Conservation (phyloP, 164 flowering plant species). For the Kingdonia uniflora region DNA sequence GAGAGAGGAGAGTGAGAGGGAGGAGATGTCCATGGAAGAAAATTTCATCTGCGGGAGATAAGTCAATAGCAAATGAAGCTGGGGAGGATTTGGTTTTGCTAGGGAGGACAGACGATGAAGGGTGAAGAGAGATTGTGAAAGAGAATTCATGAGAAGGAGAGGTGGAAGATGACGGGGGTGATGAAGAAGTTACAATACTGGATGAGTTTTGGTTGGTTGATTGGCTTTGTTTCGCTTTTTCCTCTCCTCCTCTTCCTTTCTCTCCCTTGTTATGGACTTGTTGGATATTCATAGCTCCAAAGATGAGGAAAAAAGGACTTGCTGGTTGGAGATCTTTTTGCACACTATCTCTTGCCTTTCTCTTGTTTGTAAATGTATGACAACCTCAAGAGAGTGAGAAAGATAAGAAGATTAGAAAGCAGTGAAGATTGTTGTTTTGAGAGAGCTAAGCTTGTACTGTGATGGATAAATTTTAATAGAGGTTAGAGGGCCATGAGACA, state of each 20-base stretch:
- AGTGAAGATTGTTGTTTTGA: constrained; percentile 16
- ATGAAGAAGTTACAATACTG: neutral
- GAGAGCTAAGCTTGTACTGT: constrained; percentile 14
- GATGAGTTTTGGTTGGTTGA: constrained; percentile 10
- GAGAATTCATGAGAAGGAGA: constrained; percentile 93
- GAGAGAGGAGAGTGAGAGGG: constrained; percentile 79
- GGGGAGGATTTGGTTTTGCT: constrained; percentile 13
- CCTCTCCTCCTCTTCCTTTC: neutral
- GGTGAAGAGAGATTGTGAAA: constrained; percentile 68
- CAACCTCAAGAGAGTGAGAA: constrained; percentile 5
- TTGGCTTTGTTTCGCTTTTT: constrained; percentile 11
- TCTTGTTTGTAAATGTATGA: neutral
- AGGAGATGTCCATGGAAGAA: constrained; percentile 97
- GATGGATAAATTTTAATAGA: neutral
- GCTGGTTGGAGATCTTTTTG: no score
- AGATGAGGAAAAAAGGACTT: neutral
- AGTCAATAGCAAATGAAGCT: constrained; percentile 43
- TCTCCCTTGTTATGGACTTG: constrained; percentile 10
- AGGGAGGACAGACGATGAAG: constrained; percentile 14
- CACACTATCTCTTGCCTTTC: neutral
- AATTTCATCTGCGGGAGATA: constrained; percentile 85
- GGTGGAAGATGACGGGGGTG: constrained; percentile 49
- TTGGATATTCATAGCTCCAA: constrained; percentile 24
- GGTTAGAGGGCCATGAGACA: neutral
- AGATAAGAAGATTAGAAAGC: constrained; percentile 22